phyloP scores from a whole-genome alignment of 495 filamentous ascomycete species.

The Penicillium robsamsonii region DNA sequence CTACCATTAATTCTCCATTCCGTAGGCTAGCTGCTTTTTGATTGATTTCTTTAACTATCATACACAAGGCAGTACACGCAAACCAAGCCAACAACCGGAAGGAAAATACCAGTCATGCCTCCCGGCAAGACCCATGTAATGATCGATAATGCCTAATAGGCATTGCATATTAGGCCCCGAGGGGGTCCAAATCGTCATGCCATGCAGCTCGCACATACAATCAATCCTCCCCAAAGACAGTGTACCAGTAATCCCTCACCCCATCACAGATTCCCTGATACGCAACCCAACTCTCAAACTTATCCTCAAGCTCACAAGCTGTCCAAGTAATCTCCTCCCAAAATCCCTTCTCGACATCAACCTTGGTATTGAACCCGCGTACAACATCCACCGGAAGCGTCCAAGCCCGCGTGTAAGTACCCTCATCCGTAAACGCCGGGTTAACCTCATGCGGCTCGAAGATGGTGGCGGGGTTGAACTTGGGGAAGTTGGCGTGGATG shows the following conservation, averaged over 20 bases:
- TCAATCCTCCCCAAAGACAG: constrained; percentile 14
- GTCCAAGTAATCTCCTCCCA: constrained; percentile 51
- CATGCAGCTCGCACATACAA: neutral
- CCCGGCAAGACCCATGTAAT: neutral
- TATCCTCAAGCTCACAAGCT: constrained; percentile 46
- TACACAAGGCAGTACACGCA: neutral
- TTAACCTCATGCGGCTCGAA: constrained; percentile 37
- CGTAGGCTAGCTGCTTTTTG: no score
- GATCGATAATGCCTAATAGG: no score
- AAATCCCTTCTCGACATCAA: constrained; percentile 49
- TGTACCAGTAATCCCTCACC: constrained; percentile 24
- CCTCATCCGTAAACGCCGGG: constrained; percentile 36
- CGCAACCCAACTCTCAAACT: constrained; percentile 36
- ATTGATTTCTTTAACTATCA: no score
- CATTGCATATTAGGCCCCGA: no score
- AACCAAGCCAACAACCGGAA: neutral
- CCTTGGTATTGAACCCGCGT: constrained; percentile 27
- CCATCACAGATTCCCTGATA: constrained; percentile 32
- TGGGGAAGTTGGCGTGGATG: constrained; percentile 46
- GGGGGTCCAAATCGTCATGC: neutral
- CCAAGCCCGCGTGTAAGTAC: constrained; percentile 43
- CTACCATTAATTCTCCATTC: no score
- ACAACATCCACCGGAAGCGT: constrained; percentile 41
- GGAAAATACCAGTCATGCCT: neutral
- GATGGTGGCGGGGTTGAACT: constrained; percentile 48